Base-by-base conservation (phyloP, 2,329 filamentous ascomycete genomes). In the Hymenoscyphus scutula region DNA sequence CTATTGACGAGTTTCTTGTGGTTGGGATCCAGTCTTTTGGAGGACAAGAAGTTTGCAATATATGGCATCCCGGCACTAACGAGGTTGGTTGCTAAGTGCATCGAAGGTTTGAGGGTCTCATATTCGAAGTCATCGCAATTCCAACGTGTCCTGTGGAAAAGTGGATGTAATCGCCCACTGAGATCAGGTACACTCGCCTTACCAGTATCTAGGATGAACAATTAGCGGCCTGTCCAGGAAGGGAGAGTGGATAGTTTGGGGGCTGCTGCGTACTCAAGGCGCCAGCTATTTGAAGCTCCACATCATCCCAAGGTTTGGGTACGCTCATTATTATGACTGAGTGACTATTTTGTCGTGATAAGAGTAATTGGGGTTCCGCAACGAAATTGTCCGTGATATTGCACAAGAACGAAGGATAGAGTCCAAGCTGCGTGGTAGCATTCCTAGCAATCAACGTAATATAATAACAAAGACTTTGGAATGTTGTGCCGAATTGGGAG, bases 41-140 rank as follows among this genome's bases (percentile, higher is more conserved):
- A 60, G 11, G 68, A 69, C 1, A 72, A 60, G 54, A 71, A 73
- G 51, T 38, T 64, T 17, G 65, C 60, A 29, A 71, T 56, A 53
- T 69, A 71, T 30, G 65, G 66, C 56, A 68, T 63, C 8, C 67
- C 69, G 3, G 65, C 65, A 17, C 64, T 51, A 19, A 72, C 27
- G 17, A 72, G 59, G 10, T 66, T 63, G 7, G 67, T 65, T 25
- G 70, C 70, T 15, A 73, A 62, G 30, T 63, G 68, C 63, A 73
- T 67, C 41, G 67, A 70, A 11, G 67, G 70, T 1, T 64, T 54
- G 23, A 73, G 68, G 2, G 64, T 5, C 15, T 60, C 32, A 48
- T 69, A 70, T 30, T 70, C 65, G 1, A 3, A 23, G 19, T 68
- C 63, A 5, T 38, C 55, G 10, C 68, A 57, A 27, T n/a, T 29